phyloP scores from a whole-genome alignment of 352 stramenopile genomes.

The Globisporangium solare region DNA sequence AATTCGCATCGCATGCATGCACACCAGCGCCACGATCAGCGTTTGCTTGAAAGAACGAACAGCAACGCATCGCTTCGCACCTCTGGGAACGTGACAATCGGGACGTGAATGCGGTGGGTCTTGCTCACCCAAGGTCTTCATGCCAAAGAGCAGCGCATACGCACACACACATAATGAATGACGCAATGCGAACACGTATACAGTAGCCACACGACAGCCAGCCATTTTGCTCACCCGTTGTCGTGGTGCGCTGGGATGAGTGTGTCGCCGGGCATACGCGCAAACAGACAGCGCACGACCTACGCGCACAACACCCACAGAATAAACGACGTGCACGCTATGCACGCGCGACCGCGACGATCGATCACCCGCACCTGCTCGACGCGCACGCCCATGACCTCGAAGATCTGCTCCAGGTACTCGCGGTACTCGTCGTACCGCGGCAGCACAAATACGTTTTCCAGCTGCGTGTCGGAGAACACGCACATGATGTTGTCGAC shows the following conservation, averaged over 20 bases:
- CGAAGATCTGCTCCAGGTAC: conserved; percentile 73
- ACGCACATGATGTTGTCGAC: conserved; percentile 95
- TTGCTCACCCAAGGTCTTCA: conserved; percentile 83
- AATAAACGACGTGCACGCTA: too few relatives aligned
- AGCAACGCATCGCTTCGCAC: conserved; percentile 7
- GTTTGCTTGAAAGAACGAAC: neutral
- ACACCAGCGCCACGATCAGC: too few relatives aligned
- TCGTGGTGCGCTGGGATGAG: conserved; percentile 95
- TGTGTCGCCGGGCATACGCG: conserved; percentile 88
- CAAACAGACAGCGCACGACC: conserved; percentile 91
- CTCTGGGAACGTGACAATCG: conserved; percentile 81
- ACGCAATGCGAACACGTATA: neutral
- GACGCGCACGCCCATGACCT: conserved; percentile 37
- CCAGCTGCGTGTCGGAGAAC: conserved; percentile 96
- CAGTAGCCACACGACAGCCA: neutral
- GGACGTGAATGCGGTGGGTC: conserved; percentile 93
- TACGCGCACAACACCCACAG: conserved; percentile 5
- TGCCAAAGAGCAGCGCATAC: neutral
- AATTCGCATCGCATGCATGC: too few relatives aligned
- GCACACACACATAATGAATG: neutral
- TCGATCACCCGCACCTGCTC: conserved; percentile 17
- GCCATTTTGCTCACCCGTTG: conserved; percentile 53
- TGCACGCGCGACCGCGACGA: too few relatives aligned
- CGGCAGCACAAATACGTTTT: conserved; percentile 89
- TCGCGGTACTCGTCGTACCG: conserved; percentile 63